Conservation (phyloP, 2,329 filamentous ascomycete genomes). For the Chrysosporium queenslandicum region DNA sequence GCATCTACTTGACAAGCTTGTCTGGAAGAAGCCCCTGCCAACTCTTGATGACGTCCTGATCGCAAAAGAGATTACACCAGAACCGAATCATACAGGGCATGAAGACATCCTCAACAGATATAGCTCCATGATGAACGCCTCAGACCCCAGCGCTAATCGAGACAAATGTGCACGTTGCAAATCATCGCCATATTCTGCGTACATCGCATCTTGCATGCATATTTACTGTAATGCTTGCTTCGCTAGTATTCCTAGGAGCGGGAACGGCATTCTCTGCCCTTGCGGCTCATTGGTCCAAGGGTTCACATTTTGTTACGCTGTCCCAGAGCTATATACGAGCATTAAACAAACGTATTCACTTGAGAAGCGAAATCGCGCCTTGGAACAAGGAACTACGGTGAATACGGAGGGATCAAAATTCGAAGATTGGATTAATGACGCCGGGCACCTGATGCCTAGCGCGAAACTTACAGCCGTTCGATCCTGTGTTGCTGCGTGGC, state of each 20-base stretch:
- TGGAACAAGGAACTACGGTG: neutral
- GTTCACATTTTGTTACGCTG: neutral
- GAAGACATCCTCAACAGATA: conserved; percentile 3
- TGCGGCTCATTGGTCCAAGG: conserved; percentile 12
- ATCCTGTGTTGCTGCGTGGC: conserved; percentile 31
- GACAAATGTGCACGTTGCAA: conserved; percentile 38
- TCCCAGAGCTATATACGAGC: conserved; percentile 4
- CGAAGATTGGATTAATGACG: conserved; percentile 24
- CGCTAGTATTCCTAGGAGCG: neutral
- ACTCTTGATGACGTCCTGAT: conserved; percentile 23
- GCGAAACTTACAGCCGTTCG: conserved; percentile 34
- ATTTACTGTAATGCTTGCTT: conserved; percentile 47
- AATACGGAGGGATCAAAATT: conserved; percentile 17
- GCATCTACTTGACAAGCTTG: conserved; percentile 11
- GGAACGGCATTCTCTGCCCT: conserved; percentile 24
- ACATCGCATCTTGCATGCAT: conserved; percentile 46
- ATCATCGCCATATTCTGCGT: conserved; percentile 30
- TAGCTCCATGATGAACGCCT: neutral
- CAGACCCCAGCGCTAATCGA: conserved; percentile 18
- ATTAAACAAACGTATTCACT: neutral
- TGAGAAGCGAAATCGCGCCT: neutral
- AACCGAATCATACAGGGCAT: neutral
- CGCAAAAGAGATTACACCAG: conserved; percentile 18
- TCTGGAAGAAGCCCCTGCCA: conserved; percentile 4
- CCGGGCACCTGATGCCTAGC: conserved; percentile 26